A percentile compares a stretch with the other conserved stretches of the same genome.
Evolutionary conservation across 202 grass and related monocot genomes (phyloP).

Genomic region (Setaria italica): DNA sequence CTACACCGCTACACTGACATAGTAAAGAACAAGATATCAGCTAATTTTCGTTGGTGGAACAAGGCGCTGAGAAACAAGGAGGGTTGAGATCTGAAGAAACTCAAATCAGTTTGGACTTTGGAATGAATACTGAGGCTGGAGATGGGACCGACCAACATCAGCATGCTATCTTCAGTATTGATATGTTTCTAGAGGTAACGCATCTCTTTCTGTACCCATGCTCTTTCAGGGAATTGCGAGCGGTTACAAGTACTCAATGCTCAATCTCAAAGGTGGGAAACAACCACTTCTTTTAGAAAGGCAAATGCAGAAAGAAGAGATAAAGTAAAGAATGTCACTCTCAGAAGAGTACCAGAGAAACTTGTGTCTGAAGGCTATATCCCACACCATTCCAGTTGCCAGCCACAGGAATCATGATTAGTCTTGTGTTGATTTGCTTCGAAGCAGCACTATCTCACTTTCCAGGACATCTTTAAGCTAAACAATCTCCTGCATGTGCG

Average conservation of each 20-base stretch:
- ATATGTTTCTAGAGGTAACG: slow-evolving; percentile 18
- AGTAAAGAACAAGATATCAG: not conserved
- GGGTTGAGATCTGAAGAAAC: not conserved
- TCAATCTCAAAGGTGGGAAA: not conserved
- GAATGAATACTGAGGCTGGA: slow-evolving; percentile 15
- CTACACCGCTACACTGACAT: not conserved
- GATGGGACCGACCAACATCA: slow-evolving; percentile 11
- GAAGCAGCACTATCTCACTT: slow-evolving; percentile 52
- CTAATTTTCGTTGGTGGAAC: slow-evolving; percentile 23
- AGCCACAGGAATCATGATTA: slow-evolving; percentile 51
- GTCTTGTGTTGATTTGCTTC: slow-evolving; percentile 53
- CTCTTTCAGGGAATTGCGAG: not conserved
- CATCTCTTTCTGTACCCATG: slow-evolving; percentile 19
- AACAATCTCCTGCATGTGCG: slow-evolving; percentile 43
- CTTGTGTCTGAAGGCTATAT: slow-evolving; percentile 43
- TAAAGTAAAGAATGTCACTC: not conserved
- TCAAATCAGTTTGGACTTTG: not conserved
- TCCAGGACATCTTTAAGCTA: slow-evolving; percentile 41
- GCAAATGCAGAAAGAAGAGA: not conserved
- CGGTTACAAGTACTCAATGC: not conserved
- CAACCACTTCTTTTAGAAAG: not conserved
- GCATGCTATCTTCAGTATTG: not conserved
- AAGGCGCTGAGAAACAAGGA: not conserved
- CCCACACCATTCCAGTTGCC: slow-evolving; percentile 2
- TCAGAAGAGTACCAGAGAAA: slow-evolving; percentile 18